Conservation (phyloP, 1,284 basidiomycete species). For the Hemileia vastatrix region DNA sequence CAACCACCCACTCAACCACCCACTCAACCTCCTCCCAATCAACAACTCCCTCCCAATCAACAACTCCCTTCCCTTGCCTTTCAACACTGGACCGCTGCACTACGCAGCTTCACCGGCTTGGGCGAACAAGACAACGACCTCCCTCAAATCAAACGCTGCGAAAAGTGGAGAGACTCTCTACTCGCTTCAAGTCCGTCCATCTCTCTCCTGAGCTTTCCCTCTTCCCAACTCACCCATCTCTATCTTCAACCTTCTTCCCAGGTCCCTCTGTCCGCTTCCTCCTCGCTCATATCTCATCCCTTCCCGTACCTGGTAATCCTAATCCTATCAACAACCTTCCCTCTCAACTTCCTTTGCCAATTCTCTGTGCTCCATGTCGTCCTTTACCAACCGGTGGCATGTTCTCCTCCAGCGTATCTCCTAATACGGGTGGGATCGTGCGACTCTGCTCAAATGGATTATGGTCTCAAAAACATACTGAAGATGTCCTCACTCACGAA, state of each 20-base stretch:
- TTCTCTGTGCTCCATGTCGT: constrained; percentile 11
- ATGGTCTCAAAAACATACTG: constrained; percentile 8
- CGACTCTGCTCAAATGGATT: constrained; percentile 15
- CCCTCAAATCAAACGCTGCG: neutral
- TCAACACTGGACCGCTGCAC: neutral
- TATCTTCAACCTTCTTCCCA: constrained; percentile 1
- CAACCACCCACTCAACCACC: neutral
- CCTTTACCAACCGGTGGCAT: constrained; percentile 10
- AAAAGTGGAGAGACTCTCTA: neutral
- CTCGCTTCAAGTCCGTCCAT: neutral
- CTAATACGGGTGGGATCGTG: constrained; percentile 9
- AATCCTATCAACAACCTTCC: neutral
- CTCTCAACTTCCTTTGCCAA: constrained; percentile 9
- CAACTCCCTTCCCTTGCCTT: neutral
- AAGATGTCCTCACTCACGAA: constrained; percentile 21
- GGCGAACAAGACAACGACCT: neutral
- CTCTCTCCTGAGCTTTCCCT: neutral
- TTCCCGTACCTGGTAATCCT: constrained; percentile 9
- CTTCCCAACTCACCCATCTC: neutral
- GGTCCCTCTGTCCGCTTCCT: constrained; percentile 16
- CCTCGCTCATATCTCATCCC: constrained; percentile 11
- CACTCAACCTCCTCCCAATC: neutral
- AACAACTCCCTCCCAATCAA: neutral
- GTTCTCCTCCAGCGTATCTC: constrained; percentile 13
- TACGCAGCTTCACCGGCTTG: neutral